Percentiles rank a stretch among this genome's conserved stretches.
Conservation (phyloP, 768 basidiomycete species). For the Pisolithus tinctorius region DNA sequence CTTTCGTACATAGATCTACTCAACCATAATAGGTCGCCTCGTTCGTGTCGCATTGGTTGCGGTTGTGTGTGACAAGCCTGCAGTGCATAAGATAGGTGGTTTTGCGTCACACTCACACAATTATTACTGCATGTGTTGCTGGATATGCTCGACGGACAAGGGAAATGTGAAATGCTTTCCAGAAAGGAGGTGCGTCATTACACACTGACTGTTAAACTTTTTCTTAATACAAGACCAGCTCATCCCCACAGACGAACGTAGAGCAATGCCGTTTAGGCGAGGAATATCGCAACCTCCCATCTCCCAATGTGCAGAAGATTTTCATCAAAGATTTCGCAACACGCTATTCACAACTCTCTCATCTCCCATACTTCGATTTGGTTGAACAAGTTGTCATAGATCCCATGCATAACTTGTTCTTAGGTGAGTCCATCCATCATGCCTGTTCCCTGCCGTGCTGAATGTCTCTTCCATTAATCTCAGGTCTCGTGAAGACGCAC, state of each 20-base stretch:
- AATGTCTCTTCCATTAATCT: background rate
- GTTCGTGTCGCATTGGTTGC: too few relatives aligned
- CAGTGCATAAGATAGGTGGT: too few relatives aligned
- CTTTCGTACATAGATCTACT: background rate
- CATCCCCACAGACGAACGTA: constrained; percentile 5
- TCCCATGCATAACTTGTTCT: constrained; percentile 22
- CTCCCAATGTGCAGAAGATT: too few relatives aligned
- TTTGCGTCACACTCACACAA: too few relatives aligned
- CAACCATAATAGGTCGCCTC: background rate
- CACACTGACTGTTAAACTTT: background rate
- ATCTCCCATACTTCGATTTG: constrained; percentile 25
- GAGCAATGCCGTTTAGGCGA: background rate
- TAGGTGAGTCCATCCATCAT: background rate
- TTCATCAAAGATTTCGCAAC: too few relatives aligned
- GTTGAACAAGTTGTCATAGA: constrained; percentile 22
- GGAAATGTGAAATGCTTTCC: too few relatives aligned
- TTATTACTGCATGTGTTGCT: too few relatives aligned
- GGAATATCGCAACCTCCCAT: too few relatives aligned
- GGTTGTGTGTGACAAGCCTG: too few relatives aligned
- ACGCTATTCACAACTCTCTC: too few relatives aligned
- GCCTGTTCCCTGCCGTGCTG: background rate
- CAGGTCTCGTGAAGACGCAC: constrained; percentile 20
- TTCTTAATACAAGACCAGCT: background rate
- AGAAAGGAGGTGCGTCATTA: too few relatives aligned
- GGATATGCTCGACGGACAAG: too few relatives aligned